phyloP scores from a whole-genome alignment of 345 rosid genomes.

The Melaleuca quinquenervia region DNA sequence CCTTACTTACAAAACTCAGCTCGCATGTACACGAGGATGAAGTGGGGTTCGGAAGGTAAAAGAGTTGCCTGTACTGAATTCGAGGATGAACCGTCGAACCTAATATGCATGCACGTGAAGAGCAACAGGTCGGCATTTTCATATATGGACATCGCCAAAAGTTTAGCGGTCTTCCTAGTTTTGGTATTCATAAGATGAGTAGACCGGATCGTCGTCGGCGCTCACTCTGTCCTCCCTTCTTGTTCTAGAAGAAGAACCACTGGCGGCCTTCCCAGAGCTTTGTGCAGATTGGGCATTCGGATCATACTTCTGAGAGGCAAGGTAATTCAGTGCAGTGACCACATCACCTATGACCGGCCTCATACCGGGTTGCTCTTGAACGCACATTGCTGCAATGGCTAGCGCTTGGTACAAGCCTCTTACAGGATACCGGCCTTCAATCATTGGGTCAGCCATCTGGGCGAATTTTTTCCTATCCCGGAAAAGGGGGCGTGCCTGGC shows the following conservation, averaged over 20 bases:
- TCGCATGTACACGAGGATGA: background rate
- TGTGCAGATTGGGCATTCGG: background rate
- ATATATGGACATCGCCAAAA: background rate
- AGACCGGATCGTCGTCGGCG: background rate
- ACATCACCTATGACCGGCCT: constrained; percentile 27
- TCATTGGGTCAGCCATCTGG: constrained; percentile 24
- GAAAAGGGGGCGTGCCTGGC: constrained; percentile 37
- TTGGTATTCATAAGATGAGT: background rate
- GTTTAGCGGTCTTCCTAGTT: background rate
- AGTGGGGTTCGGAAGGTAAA: background rate
- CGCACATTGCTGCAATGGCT: constrained; percentile 36
- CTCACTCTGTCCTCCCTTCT: constrained; percentile 1
- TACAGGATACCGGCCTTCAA: constrained; percentile 21
- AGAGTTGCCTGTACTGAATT: background rate
- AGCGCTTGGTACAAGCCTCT: constrained; percentile 39
- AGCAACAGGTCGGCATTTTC: background rate
- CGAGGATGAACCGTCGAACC: background rate
- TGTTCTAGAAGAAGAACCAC: background rate
- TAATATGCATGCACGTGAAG: background rate
- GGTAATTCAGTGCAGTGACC: constrained; percentile 28
- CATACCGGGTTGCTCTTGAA: constrained; percentile 35
- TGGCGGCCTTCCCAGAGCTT: background rate
- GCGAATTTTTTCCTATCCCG: constrained; percentile 26
- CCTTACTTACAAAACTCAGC: background rate
- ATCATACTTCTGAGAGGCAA: constrained; percentile 18